phyloP scores from a whole-genome alignment of 345 rosid species.

The Euclidium syriacum region DNA sequence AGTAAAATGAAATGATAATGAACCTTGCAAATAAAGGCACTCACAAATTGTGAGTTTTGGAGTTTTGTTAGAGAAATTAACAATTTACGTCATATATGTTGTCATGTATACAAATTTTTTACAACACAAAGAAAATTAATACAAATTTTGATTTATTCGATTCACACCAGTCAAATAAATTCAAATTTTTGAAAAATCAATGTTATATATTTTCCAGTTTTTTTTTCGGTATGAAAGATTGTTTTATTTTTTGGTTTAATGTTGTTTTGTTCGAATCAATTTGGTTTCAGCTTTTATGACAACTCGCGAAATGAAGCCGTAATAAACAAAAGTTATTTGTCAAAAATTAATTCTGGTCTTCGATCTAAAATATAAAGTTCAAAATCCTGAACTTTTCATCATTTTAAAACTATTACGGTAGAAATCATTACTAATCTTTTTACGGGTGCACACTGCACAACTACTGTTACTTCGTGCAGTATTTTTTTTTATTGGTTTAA shows the following conservation, averaged over 20 bases:
- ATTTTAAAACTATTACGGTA: not conserved
- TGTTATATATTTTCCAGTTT: too few relatives aligned
- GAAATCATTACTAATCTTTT: constrained; percentile 4
- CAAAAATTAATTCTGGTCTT: not conserved
- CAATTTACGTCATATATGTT: constrained; percentile 14
- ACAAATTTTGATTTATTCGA: not conserved
- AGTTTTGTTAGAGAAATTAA: not conserved
- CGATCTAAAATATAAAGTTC: not conserved
- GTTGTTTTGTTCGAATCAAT: not conserved
- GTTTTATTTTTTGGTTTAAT: not conserved
- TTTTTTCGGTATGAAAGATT: too few relatives aligned
- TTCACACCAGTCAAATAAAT: not conserved
- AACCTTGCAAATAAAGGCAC: constrained; percentile 24
- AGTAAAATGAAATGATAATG: constrained; percentile 20
- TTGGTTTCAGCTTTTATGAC: not conserved
- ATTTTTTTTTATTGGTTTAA: too few relatives aligned
- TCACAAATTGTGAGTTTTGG: constrained; percentile 13
- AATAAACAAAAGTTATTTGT: not conserved
- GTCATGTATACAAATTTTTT: constrained; percentile 2
- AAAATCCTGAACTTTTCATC: not conserved
- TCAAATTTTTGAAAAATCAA: not conserved
- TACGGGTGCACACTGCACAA: constrained; percentile 7
- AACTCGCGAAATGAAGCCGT: not conserved
- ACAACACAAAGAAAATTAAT: too few relatives aligned
- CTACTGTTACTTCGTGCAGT: too few relatives aligned